Percentiles rank a stretch among this genome's conserved stretches.
These are phyloP conservation scores for Penicillium sp. DNA, from an alignment of 2,329 filamentous ascomycete species.

Conservation along the genomic window DNA sequence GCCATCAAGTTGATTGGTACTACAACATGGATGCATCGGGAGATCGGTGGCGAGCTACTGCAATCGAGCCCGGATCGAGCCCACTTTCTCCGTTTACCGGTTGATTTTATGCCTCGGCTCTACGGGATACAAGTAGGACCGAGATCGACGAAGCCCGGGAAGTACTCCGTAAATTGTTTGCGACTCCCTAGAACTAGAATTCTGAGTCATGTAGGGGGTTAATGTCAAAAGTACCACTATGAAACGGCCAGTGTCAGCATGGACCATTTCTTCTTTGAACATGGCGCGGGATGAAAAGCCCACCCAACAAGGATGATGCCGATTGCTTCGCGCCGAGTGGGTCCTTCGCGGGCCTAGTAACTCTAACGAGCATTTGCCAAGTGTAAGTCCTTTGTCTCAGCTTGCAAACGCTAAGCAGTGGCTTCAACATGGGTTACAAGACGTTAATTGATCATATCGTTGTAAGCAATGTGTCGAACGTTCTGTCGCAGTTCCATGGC, in stretches of 20 bases:
- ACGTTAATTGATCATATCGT: slow-evolving; percentile 2
- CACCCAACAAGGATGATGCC: slow-evolving; percentile 5
- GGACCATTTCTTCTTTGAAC: slow-evolving; percentile 12
- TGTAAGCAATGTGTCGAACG: slow-evolving; percentile 7
- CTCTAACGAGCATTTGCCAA: slow-evolving; percentile 7
- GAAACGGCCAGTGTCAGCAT: slow-evolving; percentile 10
- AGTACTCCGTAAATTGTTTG: background rate
- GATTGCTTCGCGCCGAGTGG: slow-evolving; percentile 1
- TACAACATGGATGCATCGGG: background rate
- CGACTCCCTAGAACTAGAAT: background rate
- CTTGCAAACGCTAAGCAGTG: background rate
- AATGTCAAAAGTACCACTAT: slow-evolving; percentile 1
- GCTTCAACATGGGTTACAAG: background rate
- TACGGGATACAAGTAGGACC: background rate
- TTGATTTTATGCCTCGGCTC: background rate
- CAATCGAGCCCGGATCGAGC: background rate
- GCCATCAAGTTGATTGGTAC: background rate
- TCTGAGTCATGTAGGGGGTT: slow-evolving; percentile 2
- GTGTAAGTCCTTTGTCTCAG: background rate
- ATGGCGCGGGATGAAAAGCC: slow-evolving; percentile 11
- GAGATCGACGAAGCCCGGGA: background rate
- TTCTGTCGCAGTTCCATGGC: slow-evolving; percentile 18
- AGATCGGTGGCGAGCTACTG: background rate
- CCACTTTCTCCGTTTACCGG: background rate
- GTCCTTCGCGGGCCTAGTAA: slow-evolving; percentile 1